Evolutionary conservation across 257 asterid genomes (phyloP).

Genomic region (Echium plantagineum): DNA sequence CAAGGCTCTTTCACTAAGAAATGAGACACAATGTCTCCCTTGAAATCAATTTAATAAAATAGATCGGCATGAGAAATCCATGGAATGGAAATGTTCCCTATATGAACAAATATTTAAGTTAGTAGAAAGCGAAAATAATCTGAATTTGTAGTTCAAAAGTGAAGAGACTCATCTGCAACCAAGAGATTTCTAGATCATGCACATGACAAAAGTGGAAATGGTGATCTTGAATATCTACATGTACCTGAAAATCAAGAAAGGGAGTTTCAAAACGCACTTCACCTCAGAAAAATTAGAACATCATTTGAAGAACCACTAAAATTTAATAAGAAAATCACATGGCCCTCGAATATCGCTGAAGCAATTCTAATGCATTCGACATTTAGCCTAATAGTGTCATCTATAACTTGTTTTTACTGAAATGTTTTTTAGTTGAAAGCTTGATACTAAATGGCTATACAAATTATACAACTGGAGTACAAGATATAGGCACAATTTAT

Average conservation of each 20-base stretch:
- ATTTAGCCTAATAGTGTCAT: too few species aligned
- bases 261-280: background rate
- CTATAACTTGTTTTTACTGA: too few species aligned
- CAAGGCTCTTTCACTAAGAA: background rate
- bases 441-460: too few species aligned
- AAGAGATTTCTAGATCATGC: slow-evolving; percentile 45
- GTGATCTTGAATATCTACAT: background rate
- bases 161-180: slow-evolving; percentile 93
- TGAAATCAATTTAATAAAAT: background rate
- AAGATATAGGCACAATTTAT: too few species aligned
- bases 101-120: slow-evolving; percentile 15
- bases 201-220: slow-evolving; percentile 10
- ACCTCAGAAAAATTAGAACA: background rate
- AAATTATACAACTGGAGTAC: background rate
- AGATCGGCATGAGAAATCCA: slow-evolving; percentile 11
- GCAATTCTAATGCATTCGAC: background rate
- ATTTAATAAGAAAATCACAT: background rate
- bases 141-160: slow-evolving; percentile 51
- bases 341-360: too few species aligned
- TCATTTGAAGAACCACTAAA: background rate
- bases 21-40: too few species aligned
- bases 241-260: background rate
- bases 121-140: slow-evolving; percentile 16
- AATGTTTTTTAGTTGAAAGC: too few species aligned
- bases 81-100: slow-evolving; percentile 34